These are phyloP conservation scores for Trametes pubescens DNA, from an alignment of 1,284 basidiomycete species.

Conservation along the genomic window DNA sequence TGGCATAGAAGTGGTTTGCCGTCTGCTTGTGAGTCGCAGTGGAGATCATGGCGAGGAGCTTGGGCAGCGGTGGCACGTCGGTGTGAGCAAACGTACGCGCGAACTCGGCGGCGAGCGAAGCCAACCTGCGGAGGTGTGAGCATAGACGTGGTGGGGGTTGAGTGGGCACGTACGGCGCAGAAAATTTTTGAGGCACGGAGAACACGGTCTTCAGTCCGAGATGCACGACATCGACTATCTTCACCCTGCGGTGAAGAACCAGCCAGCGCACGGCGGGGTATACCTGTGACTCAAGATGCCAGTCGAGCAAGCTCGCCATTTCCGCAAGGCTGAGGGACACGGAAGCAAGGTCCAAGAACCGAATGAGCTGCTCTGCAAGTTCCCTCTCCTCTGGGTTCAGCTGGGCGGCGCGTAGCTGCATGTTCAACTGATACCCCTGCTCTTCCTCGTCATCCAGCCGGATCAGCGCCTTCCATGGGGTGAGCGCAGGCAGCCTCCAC, in stretches of 20 bases:
- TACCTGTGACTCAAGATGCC: slow-evolving; percentile 87
- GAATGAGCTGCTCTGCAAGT: slow-evolving; percentile 73
- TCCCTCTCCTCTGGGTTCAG: slow-evolving; percentile 69
- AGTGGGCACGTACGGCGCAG: slow-evolving; percentile 62
- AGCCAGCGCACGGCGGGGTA: slow-evolving; percentile 91
- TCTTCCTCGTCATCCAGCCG: slow-evolving; percentile 70
- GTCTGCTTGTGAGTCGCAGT: slow-evolving; percentile 66
- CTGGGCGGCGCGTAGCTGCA: slow-evolving; percentile 65
- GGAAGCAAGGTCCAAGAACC: slow-evolving; percentile 72
- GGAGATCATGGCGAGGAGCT: slow-evolving; percentile 78
- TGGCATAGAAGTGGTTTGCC: slow-evolving; percentile 79
- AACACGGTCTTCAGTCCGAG: slow-evolving; percentile 87
- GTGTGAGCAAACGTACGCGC: slow-evolving; percentile 69
- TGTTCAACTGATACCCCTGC: slow-evolving; percentile 61
- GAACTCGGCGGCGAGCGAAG: slow-evolving; percentile 70
- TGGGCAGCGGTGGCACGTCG: slow-evolving; percentile 74
- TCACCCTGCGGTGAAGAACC: slow-evolving; percentile 89
- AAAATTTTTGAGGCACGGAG: slow-evolving; percentile 72
- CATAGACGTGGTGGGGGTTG: background rate
- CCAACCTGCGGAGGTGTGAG: slow-evolving; percentile 53
- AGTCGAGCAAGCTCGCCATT: slow-evolving; percentile 84
- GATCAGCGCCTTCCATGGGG: slow-evolving; percentile 94
- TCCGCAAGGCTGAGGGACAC: slow-evolving; percentile 84
- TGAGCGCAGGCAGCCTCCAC: slow-evolving; percentile 75
- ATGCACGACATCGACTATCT: slow-evolving; percentile 88